Percentiles rank a stretch among this genome's conserved stretches.
Evolutionary conservation across 2,329 filamentous ascomycete species (phyloP).

Genomic region (Alternaria triticina): DNA sequence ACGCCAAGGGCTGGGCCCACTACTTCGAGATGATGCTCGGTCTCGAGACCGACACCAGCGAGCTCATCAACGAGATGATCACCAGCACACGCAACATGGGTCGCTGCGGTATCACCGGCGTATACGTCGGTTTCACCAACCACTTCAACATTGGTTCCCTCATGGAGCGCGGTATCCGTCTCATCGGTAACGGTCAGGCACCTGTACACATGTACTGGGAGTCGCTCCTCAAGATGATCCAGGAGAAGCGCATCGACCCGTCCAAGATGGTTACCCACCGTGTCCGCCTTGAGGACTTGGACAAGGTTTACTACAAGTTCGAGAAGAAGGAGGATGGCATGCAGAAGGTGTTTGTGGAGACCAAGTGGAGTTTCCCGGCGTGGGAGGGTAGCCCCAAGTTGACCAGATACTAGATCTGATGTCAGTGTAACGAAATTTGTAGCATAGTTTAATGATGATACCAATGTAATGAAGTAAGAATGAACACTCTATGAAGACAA

Average conservation of each 20-base stretch:
- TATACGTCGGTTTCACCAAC: slow-evolving; percentile 72
- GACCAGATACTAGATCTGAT: slow-evolving; percentile 49
- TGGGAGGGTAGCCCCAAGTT: slow-evolving; percentile 58
- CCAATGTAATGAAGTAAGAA: slow-evolving; percentile 3
- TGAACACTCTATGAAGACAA: neutral
- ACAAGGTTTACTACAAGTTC: slow-evolving; percentile 64
- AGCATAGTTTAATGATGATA: slow-evolving; percentile 1
- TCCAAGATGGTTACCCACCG: slow-evolving; percentile 83
- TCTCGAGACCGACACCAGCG: slow-evolving; percentile 83
- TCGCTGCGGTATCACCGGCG: slow-evolving; percentile 77
- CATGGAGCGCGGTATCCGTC: slow-evolving; percentile 84
- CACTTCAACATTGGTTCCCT: slow-evolving; percentile 83
- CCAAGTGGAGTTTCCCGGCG: slow-evolving; percentile 62
- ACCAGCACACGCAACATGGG: slow-evolving; percentile 75
- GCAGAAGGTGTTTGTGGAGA: slow-evolving; percentile 79
- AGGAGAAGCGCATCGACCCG: slow-evolving; percentile 73
- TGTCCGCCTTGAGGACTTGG: slow-evolving; percentile 60
- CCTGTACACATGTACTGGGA: slow-evolving; percentile 88
- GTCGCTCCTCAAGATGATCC: slow-evolving; percentile 72
- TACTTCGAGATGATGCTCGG: slow-evolving; percentile 67
- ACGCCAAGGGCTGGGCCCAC: slow-evolving; percentile 67
- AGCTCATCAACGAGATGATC: slow-evolving; percentile 81
- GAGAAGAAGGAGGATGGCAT: slow-evolving; percentile 76
- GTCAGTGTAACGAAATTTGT: neutral
- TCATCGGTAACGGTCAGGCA: slow-evolving; percentile 72